Evolutionary conservation across 2,329 filamentous ascomycete genomes (phyloP).

Genomic region (Aurifilum marmelostoma): DNA sequence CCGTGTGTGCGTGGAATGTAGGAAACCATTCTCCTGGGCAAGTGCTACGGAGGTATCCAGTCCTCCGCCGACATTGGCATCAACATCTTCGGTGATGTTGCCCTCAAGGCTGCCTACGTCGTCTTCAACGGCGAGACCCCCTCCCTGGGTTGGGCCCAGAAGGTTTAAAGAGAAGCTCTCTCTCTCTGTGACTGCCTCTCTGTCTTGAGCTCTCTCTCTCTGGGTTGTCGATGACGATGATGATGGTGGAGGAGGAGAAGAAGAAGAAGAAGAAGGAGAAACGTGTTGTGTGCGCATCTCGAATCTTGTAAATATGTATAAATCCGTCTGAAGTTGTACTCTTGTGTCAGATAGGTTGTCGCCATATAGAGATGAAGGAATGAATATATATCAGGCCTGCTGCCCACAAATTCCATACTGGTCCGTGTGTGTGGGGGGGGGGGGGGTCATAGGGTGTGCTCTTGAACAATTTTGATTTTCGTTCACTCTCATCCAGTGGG

Average conservation of each 20-base stretch:
- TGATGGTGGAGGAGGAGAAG: too few relatives aligned
- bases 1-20: background rate
- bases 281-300: background rate
- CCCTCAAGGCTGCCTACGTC: slow-evolving; percentile 70
- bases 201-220: background rate
- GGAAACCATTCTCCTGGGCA: background rate
- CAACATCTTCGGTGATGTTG: slow-evolving; percentile 70
- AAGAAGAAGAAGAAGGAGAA: background rate
- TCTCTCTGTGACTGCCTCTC: too few relatives aligned
- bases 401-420: background rate
- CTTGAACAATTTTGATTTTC: background rate
- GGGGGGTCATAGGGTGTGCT: background rate
- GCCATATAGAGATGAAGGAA: slow-evolving; percentile 4
- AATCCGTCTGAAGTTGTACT: background rate
- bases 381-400: background rate
- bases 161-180: slow-evolving; percentile 4
- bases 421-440: background rate
- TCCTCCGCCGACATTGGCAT: slow-evolving; percentile 58
- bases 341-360: slow-evolving; percentile 6
- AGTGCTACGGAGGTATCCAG: slow-evolving; percentile 71
- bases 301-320: slow-evolving; percentile 3
- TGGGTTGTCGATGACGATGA: background rate
- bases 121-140: slow-evolving; percentile 58
- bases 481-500: background rate
- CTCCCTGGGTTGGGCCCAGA: slow-evolving; percentile 22